Conservation (phyloP, 768 basidiomycete species). For the Asterophora parasitica region DNA sequence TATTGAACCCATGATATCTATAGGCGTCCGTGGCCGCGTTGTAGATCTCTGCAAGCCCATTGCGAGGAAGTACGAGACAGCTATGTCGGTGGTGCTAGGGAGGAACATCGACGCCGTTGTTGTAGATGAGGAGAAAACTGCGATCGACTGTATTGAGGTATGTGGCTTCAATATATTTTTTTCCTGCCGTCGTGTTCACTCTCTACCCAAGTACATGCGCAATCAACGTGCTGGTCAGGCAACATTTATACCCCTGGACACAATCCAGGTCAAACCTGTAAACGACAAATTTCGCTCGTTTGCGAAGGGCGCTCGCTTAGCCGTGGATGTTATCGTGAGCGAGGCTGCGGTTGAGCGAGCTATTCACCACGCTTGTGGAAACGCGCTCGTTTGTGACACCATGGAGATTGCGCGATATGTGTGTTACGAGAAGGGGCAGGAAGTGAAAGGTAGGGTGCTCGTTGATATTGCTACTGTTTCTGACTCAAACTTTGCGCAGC, state of each 20-base stretch:
- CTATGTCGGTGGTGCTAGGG: constrained; percentile 88
- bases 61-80: constrained; percentile 85
- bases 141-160: constrained; percentile 96
- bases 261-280: constrained; percentile 88
- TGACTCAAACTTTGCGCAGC: constrained; percentile 41
- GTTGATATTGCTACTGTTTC: neutral
- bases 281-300: constrained; percentile 94
- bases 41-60: constrained; percentile 95
- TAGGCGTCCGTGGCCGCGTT: constrained; percentile 89
- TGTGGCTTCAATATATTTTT: constrained; percentile 9
- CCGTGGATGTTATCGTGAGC: constrained; percentile 81
- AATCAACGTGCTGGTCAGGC: constrained; percentile 94
- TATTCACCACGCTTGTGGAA: constrained; percentile 95
- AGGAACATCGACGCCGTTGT: constrained; percentile 94
- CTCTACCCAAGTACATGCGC: constrained; percentile 70
- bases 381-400: constrained; percentile 90
- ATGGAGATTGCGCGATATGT: constrained; percentile 90
- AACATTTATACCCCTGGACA: constrained; percentile 98
- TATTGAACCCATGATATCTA: neutral
- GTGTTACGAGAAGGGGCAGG: constrained; percentile 91
- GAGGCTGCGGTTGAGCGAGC: constrained; percentile 87
- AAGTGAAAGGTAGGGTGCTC: constrained; percentile 81
- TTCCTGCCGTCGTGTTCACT: neutral
- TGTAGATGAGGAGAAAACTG: constrained; percentile 95
- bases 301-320: constrained; percentile 80